A percentile compares a stretch with the other conserved stretches of the same genome.
These are phyloP conservation scores for Scleromitrula shiraiana DNA, from an alignment of 2,329 filamentous ascomycete genomes.

Conservation along the genomic window DNA sequence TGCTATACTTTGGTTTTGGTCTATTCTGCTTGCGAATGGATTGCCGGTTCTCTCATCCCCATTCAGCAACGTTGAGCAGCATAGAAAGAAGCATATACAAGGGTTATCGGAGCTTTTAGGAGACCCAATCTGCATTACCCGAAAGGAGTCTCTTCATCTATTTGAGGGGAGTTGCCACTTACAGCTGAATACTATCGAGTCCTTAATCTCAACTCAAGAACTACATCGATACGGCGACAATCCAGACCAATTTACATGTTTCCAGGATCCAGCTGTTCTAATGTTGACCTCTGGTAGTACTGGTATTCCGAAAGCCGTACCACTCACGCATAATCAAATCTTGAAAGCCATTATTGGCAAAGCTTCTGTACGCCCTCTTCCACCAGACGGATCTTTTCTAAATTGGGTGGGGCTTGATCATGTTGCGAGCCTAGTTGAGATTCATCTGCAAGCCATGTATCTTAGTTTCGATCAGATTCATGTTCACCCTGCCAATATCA, in stretches of 20 bases:
- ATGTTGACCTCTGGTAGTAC: conserved; percentile 48
- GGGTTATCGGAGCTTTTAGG: conserved; percentile 15
- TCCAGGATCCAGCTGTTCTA: conserved; percentile 29
- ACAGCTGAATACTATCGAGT: not conserved
- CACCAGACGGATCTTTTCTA: conserved; percentile 26
- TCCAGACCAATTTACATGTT: not conserved
- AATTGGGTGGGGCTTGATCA: conserved; percentile 43
- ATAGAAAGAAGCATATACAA: conserved; percentile 26
- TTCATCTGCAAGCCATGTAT: conserved; percentile 42
- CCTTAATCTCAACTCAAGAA: not conserved
- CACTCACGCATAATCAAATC: conserved; percentile 36
- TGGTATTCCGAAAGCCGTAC: conserved; percentile 43
- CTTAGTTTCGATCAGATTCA: conserved; percentile 39
- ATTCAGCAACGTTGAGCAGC: conserved; percentile 23
- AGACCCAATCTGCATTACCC: conserved; percentile 9
- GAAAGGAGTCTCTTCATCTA: not conserved
- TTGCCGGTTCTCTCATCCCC: conserved; percentile 32
- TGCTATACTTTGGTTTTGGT: conserved; percentile 36
- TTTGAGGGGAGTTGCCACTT: conserved; percentile 1
- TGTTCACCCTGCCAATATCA: conserved; percentile 34
- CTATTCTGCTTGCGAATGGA: conserved; percentile 29
- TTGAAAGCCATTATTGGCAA: conserved; percentile 37
- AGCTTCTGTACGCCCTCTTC: conserved; percentile 22
- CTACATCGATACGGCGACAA: not conserved
- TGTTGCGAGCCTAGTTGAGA: conserved; percentile 43